phyloP scores from a whole-genome alignment of 108 stramenopile species.

The Cyclotella atomus region DNA sequence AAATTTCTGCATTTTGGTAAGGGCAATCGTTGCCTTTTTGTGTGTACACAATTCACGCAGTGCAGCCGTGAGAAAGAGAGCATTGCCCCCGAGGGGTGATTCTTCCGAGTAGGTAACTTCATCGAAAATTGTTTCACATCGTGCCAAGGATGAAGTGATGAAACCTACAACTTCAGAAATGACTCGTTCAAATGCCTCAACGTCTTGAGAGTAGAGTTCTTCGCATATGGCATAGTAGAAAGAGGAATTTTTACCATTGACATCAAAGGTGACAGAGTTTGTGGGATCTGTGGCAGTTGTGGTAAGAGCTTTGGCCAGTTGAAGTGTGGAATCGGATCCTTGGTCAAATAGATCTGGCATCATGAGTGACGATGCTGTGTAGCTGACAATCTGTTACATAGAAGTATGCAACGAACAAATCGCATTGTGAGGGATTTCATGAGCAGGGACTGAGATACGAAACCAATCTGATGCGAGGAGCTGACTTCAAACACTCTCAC shows the following conservation, averaged over 20 bases:
- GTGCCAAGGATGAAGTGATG: conserved; percentile 40
- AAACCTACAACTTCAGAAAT: conserved; percentile 47
- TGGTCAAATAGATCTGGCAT: conserved; percentile 79
- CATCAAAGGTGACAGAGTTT: conserved; percentile 70
- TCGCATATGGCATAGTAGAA: conserved; percentile 80
- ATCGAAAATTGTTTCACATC: conserved; percentile 60
- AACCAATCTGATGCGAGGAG: neutral
- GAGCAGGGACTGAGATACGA: neutral
- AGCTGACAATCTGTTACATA: conserved; percentile 67
- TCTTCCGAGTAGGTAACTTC: conserved; percentile 9
- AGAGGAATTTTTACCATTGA: conserved; percentile 55
- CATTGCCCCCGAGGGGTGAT: conserved; percentile 30
- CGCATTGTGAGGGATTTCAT: neutral
- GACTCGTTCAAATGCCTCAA: conserved; percentile 51
- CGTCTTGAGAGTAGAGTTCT: conserved; percentile 71
- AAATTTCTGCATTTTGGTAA: conserved; percentile 58
- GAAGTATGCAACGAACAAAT: neutral
- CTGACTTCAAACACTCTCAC: neutral
- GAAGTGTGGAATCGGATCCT: conserved; percentile 52
- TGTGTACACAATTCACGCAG: conserved; percentile 67
- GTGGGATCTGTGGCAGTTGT: conserved; percentile 49
- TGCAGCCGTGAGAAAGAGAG: conserved; percentile 61
- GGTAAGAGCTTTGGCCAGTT: conserved; percentile 62
- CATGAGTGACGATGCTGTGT: conserved; percentile 77
- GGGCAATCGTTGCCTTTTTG: conserved; percentile 68